phyloP scores from a whole-genome alignment of 2,329 filamentous ascomycete genomes.

The Gyromitra esculenta region DNA sequence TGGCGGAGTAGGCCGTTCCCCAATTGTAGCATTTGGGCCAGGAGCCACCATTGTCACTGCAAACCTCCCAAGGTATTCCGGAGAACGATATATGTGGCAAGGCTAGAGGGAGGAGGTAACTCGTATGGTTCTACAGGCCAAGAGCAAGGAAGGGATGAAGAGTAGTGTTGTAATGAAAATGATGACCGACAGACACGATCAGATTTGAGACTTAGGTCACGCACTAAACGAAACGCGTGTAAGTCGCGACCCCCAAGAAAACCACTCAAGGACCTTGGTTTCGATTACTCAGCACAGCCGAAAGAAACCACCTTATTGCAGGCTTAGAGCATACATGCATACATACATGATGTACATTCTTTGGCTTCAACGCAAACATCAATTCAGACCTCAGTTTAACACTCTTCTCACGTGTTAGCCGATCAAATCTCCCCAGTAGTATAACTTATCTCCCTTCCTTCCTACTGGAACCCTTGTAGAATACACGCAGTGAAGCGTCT shows the following conservation, averaged over 20 bases:
- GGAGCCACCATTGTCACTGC: constrained; percentile 29
- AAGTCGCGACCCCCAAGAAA: constrained; percentile 5
- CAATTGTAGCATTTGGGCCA: constrained; percentile 18
- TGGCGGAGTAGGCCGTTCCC: not conserved
- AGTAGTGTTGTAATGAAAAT: not conserved
- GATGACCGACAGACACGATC: constrained; percentile 3
- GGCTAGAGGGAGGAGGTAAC: not conserved
- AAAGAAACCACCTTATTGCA: not conserved
- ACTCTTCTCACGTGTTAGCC: not conserved
- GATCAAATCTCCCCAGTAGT: not conserved
- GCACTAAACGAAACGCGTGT: constrained; percentile 18
- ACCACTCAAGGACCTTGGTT: constrained; percentile 3
- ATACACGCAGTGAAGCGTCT: not conserved
- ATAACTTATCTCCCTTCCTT: not conserved
- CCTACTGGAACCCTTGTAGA: not conserved
- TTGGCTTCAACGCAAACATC: not conserved
- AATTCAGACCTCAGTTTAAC: not conserved
- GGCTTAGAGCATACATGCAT: not conserved
- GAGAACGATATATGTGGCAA: not conserved
- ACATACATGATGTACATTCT: no score
- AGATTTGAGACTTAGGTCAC: constrained; percentile 1
- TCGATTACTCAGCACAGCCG: not conserved
- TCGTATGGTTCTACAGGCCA: not conserved
- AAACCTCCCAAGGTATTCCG: constrained; percentile 55
- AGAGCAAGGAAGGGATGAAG: not conserved